A percentile compares a stretch with the other conserved stretches of the same genome.
phyloP scores from a whole-genome alignment of 768 basidiomycete species.

The Hemileccinum rubropunctum region DNA sequence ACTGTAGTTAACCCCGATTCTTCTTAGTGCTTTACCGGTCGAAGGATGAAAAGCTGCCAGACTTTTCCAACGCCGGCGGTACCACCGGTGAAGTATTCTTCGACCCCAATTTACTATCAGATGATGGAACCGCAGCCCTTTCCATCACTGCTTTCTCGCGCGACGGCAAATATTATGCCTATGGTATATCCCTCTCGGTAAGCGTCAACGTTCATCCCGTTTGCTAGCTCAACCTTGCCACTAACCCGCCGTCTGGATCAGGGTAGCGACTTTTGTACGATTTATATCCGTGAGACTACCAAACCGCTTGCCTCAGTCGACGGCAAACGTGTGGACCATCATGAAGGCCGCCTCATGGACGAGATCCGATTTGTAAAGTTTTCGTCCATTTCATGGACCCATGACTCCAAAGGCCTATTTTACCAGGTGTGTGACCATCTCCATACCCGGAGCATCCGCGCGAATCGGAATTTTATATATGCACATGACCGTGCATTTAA shows the following conservation, averaged over 20 bases:
- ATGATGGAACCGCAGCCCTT: conserved; percentile 71
- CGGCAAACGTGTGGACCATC: conserved; percentile 38
- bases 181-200: conserved; percentile 72
- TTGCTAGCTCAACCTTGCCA: conserved; percentile 1
- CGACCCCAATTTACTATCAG: conserved; percentile 70
- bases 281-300: conserved; percentile 64
- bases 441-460: not conserved
- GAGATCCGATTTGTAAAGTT: conserved; percentile 78
- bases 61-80: conserved; percentile 43
- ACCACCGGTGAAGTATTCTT: conserved; percentile 72
- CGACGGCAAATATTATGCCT: conserved; percentile 70
- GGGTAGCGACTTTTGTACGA: conserved; percentile 73
- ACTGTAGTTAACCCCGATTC: not conserved
- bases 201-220: conserved; percentile 21
- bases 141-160: conserved; percentile 57
- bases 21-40: conserved; percentile 60
- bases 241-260: conserved; percentile 21
- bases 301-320: conserved; percentile 49
- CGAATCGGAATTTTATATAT: not conserved
- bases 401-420: conserved; percentile 80
- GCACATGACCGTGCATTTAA: no score
- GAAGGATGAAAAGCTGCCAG: conserved; percentile 50
- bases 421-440: conserved; percentile 52
- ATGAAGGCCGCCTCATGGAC: conserved; percentile 56
- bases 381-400: conserved; percentile 68